Evolutionary conservation across 75 land plant genomes (phyloP).

Genomic region (Ceratopteris richardii): DNA sequence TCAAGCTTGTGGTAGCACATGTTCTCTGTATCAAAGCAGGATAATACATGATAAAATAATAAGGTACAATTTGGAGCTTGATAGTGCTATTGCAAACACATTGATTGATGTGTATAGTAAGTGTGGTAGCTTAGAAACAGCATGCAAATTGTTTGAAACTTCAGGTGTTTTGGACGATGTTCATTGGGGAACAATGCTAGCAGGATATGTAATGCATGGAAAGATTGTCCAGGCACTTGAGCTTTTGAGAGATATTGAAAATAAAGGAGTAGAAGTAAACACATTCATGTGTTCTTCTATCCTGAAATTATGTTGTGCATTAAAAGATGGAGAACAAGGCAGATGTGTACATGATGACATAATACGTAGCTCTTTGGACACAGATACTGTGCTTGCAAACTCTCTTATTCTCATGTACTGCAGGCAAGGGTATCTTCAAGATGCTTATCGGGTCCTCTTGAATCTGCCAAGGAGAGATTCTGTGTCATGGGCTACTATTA

Average conservation of each 20-base stretch:
- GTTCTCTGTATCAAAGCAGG: constrained; percentile 5
- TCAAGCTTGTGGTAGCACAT: not conserved
- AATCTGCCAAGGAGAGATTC: constrained; percentile 1
- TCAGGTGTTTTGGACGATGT: not conserved
- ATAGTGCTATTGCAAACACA: not conserved
- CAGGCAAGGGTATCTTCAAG: not conserved
- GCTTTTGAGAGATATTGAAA: not conserved
- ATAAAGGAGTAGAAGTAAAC: constrained; percentile 2
- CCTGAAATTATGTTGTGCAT: constrained; percentile 6
- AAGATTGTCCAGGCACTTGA: constrained; percentile 4
- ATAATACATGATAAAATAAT: constrained; percentile 22
- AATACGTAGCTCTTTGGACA: not conserved
- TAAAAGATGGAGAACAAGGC: not conserved
- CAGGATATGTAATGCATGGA: constrained; percentile 13
- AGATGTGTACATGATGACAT: constrained; percentile 3
- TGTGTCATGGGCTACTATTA: constrained; percentile 15
- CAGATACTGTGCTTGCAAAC: constrained; percentile 9
- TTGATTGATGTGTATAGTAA: constrained; percentile 16
- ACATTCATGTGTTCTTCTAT: not conserved
- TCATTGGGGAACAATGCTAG: constrained; percentile 12
- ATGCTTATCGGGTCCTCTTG: not conserved
- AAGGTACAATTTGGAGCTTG: constrained; percentile 17
- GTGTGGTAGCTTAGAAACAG: constrained; percentile 9
- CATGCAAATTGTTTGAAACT: not conserved
- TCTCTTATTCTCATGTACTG: constrained; percentile 3